A percentile compares a stretch with the other conserved stretches of the same genome.
Evolutionary conservation across 768 basidiomycete genomes (phyloP).

Genomic region (Lepiota venenata): DNA sequence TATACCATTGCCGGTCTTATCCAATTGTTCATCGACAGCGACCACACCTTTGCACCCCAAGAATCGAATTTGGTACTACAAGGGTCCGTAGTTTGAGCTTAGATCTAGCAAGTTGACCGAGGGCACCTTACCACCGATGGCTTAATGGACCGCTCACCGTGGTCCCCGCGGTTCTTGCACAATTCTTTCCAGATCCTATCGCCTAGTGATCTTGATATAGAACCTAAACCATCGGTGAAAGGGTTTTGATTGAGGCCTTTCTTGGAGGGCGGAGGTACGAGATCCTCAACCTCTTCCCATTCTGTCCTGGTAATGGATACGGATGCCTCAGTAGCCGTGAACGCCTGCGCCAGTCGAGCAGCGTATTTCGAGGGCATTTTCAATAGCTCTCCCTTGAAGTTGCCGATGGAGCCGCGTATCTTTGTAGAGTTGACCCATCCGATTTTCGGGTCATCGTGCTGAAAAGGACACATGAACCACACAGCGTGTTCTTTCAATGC

Average conservation of each 20-base stretch:
- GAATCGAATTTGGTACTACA: conserved; percentile 76
- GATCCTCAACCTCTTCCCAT: conserved; percentile 51
- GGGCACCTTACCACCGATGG: conserved; percentile 60
- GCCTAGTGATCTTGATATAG: conserved; percentile 60
- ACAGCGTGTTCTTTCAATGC: conserved; percentile 78
- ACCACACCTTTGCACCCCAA: conserved; percentile 85
- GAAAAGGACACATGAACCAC: conserved; percentile 75
- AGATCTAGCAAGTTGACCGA: background rate
- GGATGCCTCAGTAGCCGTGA: conserved; percentile 78
- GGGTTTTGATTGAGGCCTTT: conserved; percentile 24
- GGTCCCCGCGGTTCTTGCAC: conserved; percentile 38
- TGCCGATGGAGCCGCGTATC: conserved; percentile 64
- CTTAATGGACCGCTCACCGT: conserved; percentile 29
- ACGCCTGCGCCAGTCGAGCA: conserved; percentile 80
- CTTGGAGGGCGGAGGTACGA: conserved; percentile 43
- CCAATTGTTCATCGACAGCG: conserved; percentile 54
- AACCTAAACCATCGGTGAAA: conserved; percentile 81
- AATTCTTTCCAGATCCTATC: conserved; percentile 57
- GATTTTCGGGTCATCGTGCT: conserved; percentile 30
- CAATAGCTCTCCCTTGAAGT: conserved; percentile 54
- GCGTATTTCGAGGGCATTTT: conserved; percentile 74
- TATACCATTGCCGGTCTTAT: conserved; percentile 41
- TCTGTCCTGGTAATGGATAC: conserved; percentile 51
- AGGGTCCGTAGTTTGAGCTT: background rate
- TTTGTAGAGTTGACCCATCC: conserved; percentile 47